A percentile compares a stretch with the other conserved stretches of the same genome.
Evolutionary conservation across 345 rosid species (phyloP).

Genomic region (Moringa oleifera): DNA sequence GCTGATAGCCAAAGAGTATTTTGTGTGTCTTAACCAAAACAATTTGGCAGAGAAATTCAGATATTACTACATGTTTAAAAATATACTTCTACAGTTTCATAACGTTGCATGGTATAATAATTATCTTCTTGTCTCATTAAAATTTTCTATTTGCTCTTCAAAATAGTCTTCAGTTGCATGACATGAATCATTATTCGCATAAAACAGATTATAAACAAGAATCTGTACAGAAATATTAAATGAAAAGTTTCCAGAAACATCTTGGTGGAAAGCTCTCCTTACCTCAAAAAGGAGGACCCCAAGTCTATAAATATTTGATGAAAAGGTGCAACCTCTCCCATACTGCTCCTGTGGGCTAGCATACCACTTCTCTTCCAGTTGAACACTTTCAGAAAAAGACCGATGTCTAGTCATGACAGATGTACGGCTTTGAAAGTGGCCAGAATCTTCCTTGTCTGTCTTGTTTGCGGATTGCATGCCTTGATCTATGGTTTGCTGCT

Average conservation of each 20-base stretch:
- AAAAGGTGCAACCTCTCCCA: slow-evolving; percentile 33
- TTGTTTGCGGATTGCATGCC: slow-evolving; percentile 17
- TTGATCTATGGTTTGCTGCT: slow-evolving; percentile 35
- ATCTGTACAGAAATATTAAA: not conserved
- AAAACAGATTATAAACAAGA: not conserved
- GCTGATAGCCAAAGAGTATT: too few species aligned
- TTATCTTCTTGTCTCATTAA: too few species aligned
- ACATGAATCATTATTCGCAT: not conserved
- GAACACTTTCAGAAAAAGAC: slow-evolving; percentile 22
- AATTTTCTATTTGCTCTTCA: not conserved
- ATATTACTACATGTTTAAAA: too few species aligned
- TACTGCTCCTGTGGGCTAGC: slow-evolving; percentile 51
- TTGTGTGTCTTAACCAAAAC: too few species aligned
- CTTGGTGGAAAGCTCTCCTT: slow-evolving; percentile 7
- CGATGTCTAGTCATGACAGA: slow-evolving; percentile 20
- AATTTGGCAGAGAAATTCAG: too few species aligned
- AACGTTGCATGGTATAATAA: too few species aligned
- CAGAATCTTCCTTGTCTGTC: slow-evolving; percentile 26
- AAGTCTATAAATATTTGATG: slow-evolving; percentile 62
- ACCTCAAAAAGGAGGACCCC: slow-evolving; percentile 88
- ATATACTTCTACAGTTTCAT: too few species aligned
- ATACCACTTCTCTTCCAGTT: slow-evolving; percentile 65
- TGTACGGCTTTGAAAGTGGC: slow-evolving; percentile 22
- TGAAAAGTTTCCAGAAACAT: not conserved
- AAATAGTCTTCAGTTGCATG: not conserved